Evolutionary conservation across 495 filamentous ascomycete species (phyloP).

Genomic region (Podospora sp.): DNA sequence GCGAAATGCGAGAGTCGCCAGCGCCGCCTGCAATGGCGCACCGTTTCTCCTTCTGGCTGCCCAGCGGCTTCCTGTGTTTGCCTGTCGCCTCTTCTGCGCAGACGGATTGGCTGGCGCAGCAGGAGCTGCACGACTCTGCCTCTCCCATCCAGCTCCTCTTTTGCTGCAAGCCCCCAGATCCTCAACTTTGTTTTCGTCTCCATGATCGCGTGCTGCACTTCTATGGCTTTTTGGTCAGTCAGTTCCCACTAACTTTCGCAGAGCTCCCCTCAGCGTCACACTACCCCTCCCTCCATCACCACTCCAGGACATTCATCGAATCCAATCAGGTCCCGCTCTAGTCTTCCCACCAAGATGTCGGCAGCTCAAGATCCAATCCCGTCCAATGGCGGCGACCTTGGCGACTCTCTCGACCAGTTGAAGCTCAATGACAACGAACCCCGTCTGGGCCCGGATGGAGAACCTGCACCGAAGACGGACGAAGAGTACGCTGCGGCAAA

Average conservation of each 20-base stretch:
- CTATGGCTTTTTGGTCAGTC: neutral
- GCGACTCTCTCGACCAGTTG: slow-evolving; percentile 51
- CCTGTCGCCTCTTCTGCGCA: slow-evolving; percentile 20
- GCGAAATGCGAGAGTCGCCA: slow-evolving; percentile 12
- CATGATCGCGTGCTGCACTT: slow-evolving; percentile 8
- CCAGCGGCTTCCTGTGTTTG: slow-evolving; percentile 10
- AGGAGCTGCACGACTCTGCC: slow-evolving; percentile 3
- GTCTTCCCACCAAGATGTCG: slow-evolving; percentile 44
- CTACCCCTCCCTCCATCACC: slow-evolving; percentile 5
- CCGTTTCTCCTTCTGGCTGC: slow-evolving; percentile 28
- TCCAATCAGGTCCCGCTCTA: neutral
- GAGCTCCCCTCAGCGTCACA: slow-evolving; percentile 2
- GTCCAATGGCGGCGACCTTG: slow-evolving; percentile 50
- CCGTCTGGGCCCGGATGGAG: slow-evolving; percentile 66
- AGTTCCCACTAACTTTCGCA: neutral
- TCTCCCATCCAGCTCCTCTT: neutral
- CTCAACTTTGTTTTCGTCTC: neutral
- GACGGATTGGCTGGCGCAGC: slow-evolving; percentile 18
- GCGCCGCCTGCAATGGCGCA: slow-evolving; percentile 26
- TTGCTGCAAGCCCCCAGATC: neutral
- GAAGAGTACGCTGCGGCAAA: slow-evolving; percentile 92
- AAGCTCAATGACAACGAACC: slow-evolving; percentile 56
- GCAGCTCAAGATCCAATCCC: slow-evolving; percentile 46
- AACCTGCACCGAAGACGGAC: slow-evolving; percentile 79
- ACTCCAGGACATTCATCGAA: neutral